Evolutionary conservation across 2,329 filamentous ascomycete genomes (phyloP), one percentile per base, ranked within the genome.

Genomic region (Beauveria australis): DNA sequence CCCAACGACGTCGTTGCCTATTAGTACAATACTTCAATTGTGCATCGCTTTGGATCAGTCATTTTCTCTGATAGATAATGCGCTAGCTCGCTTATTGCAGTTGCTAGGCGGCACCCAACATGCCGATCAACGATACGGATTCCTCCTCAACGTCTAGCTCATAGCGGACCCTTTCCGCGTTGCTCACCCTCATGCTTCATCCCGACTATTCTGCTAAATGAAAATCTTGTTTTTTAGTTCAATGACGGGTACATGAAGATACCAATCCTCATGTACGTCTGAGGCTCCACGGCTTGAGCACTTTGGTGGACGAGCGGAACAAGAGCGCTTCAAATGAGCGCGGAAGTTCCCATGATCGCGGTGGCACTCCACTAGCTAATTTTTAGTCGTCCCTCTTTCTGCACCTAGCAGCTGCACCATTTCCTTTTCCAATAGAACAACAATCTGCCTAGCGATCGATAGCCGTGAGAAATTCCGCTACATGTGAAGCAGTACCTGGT

Each of bases 301-400:
- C 14, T 22, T 16, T 7, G 44, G 10, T 3, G 44, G 24, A 40
- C 5, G 44, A 10, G 55, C 33, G 46, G 55, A 58, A 51, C 12
- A 5, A n/a, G 2, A 5, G 46, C 46, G 55, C 46, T 30, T 5
- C 9, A 10, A 24, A 7, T 48, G 19, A 40, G 26, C 6, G 10
- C 33, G 46, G 24, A 51, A 43, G 33, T 49, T 49, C 12, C 44
- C 55, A 51, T 8, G 16, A 24, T 18, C n/a, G 26, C n/a, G 22
- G 53, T 18, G 24, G 12, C 37, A 43, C 56, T 46, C 56, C 56
- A 59, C 56, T 28, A 16, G 56, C 47, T 59, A 52, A 52, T 33
- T 59, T 59, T 59, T 59, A 59, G 56, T 40, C 30, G 14, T 28
- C n/a, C 26, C 16, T 40, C 3, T 9, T 33, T 43, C 24, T 19